Percentiles rank a stretch among this genome's conserved stretches.
phyloP scores from a whole-genome alignment of 1,284 basidiomycete species.

The Boletellus dicymbophilus region DNA sequence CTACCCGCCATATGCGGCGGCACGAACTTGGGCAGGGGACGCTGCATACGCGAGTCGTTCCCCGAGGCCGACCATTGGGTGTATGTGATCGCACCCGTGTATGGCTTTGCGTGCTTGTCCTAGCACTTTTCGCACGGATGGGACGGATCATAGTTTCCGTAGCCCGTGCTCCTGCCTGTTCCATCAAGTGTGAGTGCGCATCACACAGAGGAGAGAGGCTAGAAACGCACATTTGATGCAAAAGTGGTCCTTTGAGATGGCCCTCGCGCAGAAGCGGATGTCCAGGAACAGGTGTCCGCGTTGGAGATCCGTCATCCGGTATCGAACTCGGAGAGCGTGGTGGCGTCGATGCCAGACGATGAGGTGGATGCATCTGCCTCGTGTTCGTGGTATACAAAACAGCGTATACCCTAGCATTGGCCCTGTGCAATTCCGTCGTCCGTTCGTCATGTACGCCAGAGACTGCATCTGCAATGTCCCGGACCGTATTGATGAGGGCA shows the following conservation, averaged over 20 bases:
- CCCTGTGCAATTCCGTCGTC: conserved; percentile 5
- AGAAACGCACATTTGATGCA: conserved; percentile 63
- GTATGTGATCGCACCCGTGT: conserved; percentile 58
- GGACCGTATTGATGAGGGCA: conserved; percentile 27
- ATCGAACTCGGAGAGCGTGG: conserved; percentile 15
- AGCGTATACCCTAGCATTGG: conserved; percentile 23
- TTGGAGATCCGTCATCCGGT: conserved; percentile 58
- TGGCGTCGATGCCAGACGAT: conserved; percentile 17
- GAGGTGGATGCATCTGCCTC: background rate
- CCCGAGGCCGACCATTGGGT: conserved; percentile 42
- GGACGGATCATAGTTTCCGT: conserved; percentile 64
- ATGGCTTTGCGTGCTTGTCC: conserved; percentile 62
- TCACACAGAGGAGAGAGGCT: background rate
- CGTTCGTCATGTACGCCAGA: conserved; percentile 25
- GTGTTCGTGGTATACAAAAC: conserved; percentile 16
- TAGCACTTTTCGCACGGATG: conserved; percentile 73
- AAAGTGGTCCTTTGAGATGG: conserved; percentile 51
- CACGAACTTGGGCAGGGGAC: conserved; percentile 28
- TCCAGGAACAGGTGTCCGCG: conserved; percentile 59
- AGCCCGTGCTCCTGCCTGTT: conserved; percentile 72
- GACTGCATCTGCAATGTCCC: conserved; percentile 30
- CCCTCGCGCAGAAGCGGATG: conserved; percentile 63
- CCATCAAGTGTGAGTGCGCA: background rate
- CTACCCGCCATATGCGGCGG: conserved; percentile 19
- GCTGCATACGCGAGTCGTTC: conserved; percentile 27